These are phyloP conservation scores for Escovopsis sp. DNA, from an alignment of 2,329 filamentous ascomycete genomes.

Conservation along the genomic window DNA sequence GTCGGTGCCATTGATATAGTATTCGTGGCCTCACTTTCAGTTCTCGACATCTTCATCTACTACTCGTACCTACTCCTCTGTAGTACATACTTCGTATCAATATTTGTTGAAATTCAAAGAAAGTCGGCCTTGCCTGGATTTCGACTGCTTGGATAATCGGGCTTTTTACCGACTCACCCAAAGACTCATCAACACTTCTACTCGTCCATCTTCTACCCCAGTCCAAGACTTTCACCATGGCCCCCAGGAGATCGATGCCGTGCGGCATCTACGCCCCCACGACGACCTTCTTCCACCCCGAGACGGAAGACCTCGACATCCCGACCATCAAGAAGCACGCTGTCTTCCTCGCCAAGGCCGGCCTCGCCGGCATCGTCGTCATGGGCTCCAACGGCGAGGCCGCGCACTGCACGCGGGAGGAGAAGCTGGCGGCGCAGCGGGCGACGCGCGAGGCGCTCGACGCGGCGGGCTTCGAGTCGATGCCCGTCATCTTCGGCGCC, in stretches of 20 bases:
- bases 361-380: slow-evolving; percentile 67
- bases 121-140: no score
- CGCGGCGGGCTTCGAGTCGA: slow-evolving; percentile 57
- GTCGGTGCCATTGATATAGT: no score
- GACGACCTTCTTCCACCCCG: slow-evolving; percentile 78
- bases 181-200: neutral
- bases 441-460: slow-evolving; percentile 73
- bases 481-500: slow-evolving; percentile 72
- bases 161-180: no score
- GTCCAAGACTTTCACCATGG: slow-evolving; percentile 7
- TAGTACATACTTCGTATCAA: no score
- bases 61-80: neutral
- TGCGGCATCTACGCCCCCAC: slow-evolving; percentile 79
- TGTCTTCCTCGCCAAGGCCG: slow-evolving; percentile 59
- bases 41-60: no score
- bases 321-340: slow-evolving; percentile 68
- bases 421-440: slow-evolving; percentile 60
- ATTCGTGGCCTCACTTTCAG: no score
- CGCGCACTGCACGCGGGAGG: slow-evolving; percentile 64
- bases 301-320: slow-evolving; percentile 75
- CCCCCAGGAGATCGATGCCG: slow-evolving; percentile 42
- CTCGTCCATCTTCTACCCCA: slow-evolving; percentile 1
- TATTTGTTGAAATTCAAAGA: no score
- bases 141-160: no score
- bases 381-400: slow-evolving; percentile 90